These are phyloP conservation scores for Yarrowia sp. DNA, from an alignment of 805 yeast genomes.

Conservation along the genomic window DNA sequence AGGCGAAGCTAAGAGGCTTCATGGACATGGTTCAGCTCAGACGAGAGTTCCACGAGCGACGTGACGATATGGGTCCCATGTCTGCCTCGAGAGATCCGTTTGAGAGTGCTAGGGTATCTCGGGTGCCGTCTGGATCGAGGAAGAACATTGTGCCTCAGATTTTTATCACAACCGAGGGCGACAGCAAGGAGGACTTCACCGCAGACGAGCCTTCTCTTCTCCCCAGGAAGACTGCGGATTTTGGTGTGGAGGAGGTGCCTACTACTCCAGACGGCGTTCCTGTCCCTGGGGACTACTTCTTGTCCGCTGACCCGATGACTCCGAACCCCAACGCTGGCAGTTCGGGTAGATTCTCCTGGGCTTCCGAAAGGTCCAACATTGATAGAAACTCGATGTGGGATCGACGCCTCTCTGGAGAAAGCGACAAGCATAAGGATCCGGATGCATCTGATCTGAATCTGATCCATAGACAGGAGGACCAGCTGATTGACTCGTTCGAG, in stretches of 20 bases:
- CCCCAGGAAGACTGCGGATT: conserved; percentile 7
- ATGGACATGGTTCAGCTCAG: conserved; percentile 29
- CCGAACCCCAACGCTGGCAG: conserved; percentile 1
- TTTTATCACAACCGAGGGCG: background rate
- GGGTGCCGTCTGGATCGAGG: background rate
- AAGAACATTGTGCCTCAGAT: conserved; percentile 12
- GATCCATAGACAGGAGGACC: conserved; percentile 9
- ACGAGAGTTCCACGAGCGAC: conserved; percentile 3
- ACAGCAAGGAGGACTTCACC: conserved; percentile 1
- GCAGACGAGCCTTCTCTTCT: background rate
- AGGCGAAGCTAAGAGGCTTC: conserved; percentile 31
- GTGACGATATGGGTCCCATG: background rate
- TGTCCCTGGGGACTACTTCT: background rate
- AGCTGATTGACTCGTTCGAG: conserved; percentile 20
- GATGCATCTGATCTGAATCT: background rate
- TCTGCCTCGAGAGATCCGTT: background rate
- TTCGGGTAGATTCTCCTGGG: conserved; percentile 3
- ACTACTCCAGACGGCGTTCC: conserved; percentile 6
- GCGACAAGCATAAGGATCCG: background rate
- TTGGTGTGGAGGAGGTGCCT: background rate
- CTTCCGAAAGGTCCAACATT: background rate
- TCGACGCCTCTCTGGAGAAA: background rate
- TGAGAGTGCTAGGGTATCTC: background rate
- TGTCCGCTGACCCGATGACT: conserved; percentile 5
- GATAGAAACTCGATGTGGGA: background rate